Evolutionary conservation across 441 rosid genomes (phyloP), one percentile per base, ranked within the genome.

Genomic region (Biscutella auriculata): DNA sequence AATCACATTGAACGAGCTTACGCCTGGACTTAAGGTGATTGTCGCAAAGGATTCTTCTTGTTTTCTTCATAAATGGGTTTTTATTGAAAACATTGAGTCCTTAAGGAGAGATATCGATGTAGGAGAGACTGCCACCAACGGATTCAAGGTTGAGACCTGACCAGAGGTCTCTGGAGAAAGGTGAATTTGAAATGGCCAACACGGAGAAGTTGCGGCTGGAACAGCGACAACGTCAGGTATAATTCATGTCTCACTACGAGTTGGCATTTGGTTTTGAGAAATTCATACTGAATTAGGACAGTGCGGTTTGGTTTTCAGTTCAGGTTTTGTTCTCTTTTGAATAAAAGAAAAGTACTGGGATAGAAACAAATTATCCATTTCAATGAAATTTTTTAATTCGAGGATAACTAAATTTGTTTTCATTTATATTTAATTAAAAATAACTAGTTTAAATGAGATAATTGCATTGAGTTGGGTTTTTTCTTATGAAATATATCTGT

Each of bases 71-170:
- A 26, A 34, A 6, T 11, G 40, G 19, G 6, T 57, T 21, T 17
- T 14, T 9, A 40, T n/a, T 13, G 10, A 6, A 25, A 42, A 40
- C 2, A 39, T 35, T 23, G 9, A 9, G 29, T 39, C 27, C n/a
- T 28, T 10, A 63, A 16, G 9, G 30, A 11, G 13, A 33, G 30
- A n/a, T n/a, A 17, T 61, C 14, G 37, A 56, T 60, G 21, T 67
- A 77, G 82, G 88, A 79, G 62, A 79, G 53, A 34, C 44, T 82
- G 60, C 88, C 88, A 29, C 88, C 82, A 6, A 82, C 88, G 13
- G 88, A 79, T 71, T 82, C 84, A 33, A 71, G 87, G 46, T 70
- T 79, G 28, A 60, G 84, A 70, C 87, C 87, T 1, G 87, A 82
- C 65, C 87, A 82, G 57, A 70, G 80, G 50, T 66, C 47, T 48